Percentiles rank a stretch among this genome's conserved stretches.
Conservation (phyloP, 805 yeast species). For the Metschnikowia anglica region DNA sequence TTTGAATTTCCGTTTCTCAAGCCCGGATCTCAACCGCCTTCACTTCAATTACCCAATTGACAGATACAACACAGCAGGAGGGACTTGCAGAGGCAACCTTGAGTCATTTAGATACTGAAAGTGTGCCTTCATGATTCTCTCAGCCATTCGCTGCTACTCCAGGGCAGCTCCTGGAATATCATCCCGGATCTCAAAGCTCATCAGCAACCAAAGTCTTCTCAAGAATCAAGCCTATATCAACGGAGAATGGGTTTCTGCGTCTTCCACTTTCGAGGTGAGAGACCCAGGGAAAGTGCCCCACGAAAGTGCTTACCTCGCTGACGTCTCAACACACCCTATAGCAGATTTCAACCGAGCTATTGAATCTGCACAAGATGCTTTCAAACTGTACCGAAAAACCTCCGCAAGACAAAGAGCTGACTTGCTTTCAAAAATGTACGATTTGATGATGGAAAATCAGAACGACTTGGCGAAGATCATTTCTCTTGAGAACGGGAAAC, state of each 20-base stretch:
- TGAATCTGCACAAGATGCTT: constrained; percentile 52
- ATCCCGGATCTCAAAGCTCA: constrained; percentile 8
- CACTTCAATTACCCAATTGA: no score
- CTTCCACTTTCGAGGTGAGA: constrained; percentile 55
- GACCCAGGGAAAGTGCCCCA: constrained; percentile 66
- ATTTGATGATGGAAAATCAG: constrained; percentile 53
- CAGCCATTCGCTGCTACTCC: constrained; percentile 6
- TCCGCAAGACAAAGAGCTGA: constrained; percentile 57
- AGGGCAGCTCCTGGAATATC: constrained; percentile 5
- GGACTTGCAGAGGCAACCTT: no score
- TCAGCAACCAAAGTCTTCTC: constrained; percentile 52
- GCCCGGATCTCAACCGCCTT: no score
- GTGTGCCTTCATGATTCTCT: neutral
- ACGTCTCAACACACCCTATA: constrained; percentile 53
- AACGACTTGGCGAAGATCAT: constrained; percentile 65
- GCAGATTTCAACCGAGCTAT: constrained; percentile 58
- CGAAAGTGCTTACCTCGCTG: constrained; percentile 45
- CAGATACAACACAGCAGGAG: no score
- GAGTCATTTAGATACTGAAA: no score
- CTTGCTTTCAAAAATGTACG: constrained; percentile 51
- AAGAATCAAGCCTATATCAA: constrained; percentile 63
- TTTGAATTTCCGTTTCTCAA: neutral
- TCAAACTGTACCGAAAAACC: constrained; percentile 50
- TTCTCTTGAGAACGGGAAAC: constrained; percentile 74
- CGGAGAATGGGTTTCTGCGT: constrained; percentile 66